Evolutionary conservation across 805 yeast species (phyloP).

Genomic region (Candida gorgasii): DNA sequence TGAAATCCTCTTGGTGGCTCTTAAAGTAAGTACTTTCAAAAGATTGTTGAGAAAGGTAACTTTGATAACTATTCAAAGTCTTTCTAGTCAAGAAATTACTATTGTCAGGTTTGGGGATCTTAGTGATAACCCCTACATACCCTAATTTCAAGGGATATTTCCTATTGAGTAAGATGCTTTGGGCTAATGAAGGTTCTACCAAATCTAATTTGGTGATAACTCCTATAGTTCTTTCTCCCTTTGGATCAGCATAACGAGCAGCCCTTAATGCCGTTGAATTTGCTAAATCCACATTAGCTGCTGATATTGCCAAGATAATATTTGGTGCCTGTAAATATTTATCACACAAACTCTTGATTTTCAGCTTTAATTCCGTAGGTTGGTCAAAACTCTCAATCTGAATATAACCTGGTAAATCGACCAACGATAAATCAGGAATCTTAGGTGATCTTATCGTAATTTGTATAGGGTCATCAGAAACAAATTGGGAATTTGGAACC

Average conservation of each 20-base stretch:
- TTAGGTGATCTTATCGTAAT: slow-evolving; percentile 84
- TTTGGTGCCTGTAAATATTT: slow-evolving; percentile 88
- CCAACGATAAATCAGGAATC: slow-evolving; percentile 87
- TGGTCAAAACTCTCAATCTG: slow-evolving; percentile 97
- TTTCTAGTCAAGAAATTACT: slow-evolving; percentile 49
- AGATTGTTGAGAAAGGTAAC: slow-evolving; percentile 66
- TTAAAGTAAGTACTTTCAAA: slow-evolving; percentile 60
- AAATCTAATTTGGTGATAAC: slow-evolving; percentile 93
- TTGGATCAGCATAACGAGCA: slow-evolving; percentile 84
- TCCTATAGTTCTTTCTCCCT: slow-evolving; percentile 94
- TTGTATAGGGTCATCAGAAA: slow-evolving; percentile 92
- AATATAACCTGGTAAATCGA: slow-evolving; percentile 96
- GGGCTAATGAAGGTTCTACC: slow-evolving; percentile 75
- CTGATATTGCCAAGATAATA: slow-evolving; percentile 90
- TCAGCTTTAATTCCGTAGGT: slow-evolving; percentile 77
- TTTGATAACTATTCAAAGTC: slow-evolving; percentile 51
- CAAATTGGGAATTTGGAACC: slow-evolving; percentile 81
- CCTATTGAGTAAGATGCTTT: slow-evolving; percentile 65
- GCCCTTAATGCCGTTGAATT: slow-evolving; percentile 94
- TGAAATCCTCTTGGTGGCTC: slow-evolving; percentile 57
- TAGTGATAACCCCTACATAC: slow-evolving; percentile 96
- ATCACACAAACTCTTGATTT: slow-evolving; percentile 78
- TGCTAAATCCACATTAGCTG: slow-evolving; percentile 98
- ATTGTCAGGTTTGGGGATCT: slow-evolving; percentile 49
- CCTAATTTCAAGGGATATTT: slow-evolving; percentile 95